Base-by-base conservation (phyloP, 306 rosid genomes). In the Acacia melanoxylon region DNA sequence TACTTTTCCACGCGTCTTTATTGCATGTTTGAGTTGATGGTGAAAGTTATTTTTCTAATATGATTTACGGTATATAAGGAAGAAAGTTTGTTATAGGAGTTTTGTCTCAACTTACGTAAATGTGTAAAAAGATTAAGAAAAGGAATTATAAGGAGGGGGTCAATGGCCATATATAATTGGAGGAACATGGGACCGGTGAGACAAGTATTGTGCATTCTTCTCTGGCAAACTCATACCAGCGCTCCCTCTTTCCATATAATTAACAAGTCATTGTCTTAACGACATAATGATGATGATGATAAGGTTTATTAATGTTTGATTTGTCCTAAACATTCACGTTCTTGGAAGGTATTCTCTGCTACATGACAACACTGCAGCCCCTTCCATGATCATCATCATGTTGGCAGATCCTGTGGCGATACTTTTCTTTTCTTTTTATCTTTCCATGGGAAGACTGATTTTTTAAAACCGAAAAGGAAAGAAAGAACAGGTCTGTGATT, bases 171-270 rank as follows among this genome's bases (percentile, higher is more conserved):
- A 0, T 37, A 37, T 58, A 48, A 35, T 76, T 22, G 74, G 44
- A 44, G 41, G 68, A 68, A 40, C 74, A 15, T 29, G 69, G 37
- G 41, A 63, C 24, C 12, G 10, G 8, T 4, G 54, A 69, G 42
- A 51, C 61, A 27, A 37, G 61, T 48, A 72, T 49, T 10, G 27
- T 12, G 66, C 37, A 72, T 83, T 56, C 61, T 65, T 78, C 79
- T 62, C 14, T 62, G 82, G 78, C 79, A 72, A 72, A 46, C 13
- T 72, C 0, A 2, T 48, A 15, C 76, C 33, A 3, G 19, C 54
- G n/a, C 78, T 17, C 78, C 78, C 63, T 78, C 35, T 61, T 22
- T 22, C 54, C 74, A 42, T 22, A 69, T 42, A 41, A 69, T 42
- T 10, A 22, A 41, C 51, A 69, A 41, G 20, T 5, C 4, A 69